Evolutionary conservation across 2,329 filamentous ascomycete genomes (phyloP).

Genomic region (Biscogniauxia marginata): DNA sequence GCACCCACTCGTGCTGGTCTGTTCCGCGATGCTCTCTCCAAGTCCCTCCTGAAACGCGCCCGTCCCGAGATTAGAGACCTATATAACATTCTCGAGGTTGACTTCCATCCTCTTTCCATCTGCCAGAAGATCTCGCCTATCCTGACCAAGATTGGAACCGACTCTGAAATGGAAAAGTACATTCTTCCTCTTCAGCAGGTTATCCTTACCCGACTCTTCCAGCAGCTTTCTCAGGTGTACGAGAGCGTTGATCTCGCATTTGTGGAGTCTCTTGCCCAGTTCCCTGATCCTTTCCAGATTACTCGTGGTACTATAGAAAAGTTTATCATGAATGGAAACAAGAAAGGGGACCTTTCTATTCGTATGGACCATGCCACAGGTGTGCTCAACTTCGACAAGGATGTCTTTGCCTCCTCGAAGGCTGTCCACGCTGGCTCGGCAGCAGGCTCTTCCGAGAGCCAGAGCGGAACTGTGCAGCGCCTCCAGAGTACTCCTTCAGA

Average conservation of each 20-base stretch:
- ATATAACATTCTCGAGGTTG: constrained; percentile 98
- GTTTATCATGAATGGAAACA: constrained; percentile 99
- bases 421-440: constrained; percentile 81
- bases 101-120: constrained; percentile 98
- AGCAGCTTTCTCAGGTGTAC: constrained; percentile 98
- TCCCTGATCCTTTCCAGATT: constrained; percentile 95
- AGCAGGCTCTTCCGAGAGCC: constrained; percentile 83
- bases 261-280: constrained; percentile 88
- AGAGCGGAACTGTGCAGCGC: constrained; percentile 83
- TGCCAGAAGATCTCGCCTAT: constrained; percentile 99
- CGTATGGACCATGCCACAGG: constrained; percentile 94
- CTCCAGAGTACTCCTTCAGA: constrained; percentile 97
- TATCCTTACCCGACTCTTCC: constrained; percentile 96
- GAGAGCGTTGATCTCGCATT: constrained; percentile 95
- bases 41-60: constrained; percentile 88
- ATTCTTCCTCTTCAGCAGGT: constrained; percentile 95
- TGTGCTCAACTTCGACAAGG: constrained; percentile 94
- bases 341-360: constrained; percentile 97
- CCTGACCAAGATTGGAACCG: constrained; percentile 85
- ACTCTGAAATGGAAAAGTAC: constrained; percentile 97
- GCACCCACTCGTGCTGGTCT: constrained; percentile 85
- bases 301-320: constrained; percentile 91
- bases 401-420: constrained; percentile 97
- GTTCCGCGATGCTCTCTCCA: constrained; percentile 94
- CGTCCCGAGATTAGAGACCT: constrained; percentile 93